Base-by-base conservation (phyloP, 352 stramenopile species). In the Thalassiosira mediterranea region DNA sequence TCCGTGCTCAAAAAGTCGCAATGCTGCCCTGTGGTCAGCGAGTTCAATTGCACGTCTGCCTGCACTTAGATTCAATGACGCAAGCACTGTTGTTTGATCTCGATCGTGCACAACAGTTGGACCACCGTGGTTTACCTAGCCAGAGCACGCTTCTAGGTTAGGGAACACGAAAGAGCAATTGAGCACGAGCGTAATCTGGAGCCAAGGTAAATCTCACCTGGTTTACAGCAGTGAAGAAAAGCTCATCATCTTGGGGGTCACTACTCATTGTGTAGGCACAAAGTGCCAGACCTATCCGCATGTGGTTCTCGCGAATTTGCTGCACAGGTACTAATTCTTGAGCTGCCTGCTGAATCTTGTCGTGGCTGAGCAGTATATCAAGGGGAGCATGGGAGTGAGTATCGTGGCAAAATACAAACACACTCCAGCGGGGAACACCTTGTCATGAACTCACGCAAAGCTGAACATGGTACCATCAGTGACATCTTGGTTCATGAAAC, bases 311-410 rank as follows among this genome's bases (percentile, higher is more conserved):
- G 1, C 29, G 34, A 21, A 42, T 52, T 47, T 79, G 32, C 28
- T 64, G 11, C 11, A 32, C 56, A 3, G 53, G 37, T 28, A 75
- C 74, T 28, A 59, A 23, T 32, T 60, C 38, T 23, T 79, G 69
- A 28, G 54, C 71, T 48, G 71, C 71, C 58, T 79, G 51, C n/a
- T 79, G 31, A 17, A 79, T 74, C 40, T 62, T 67, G 25, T 75
- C 57, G 23, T 79, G 70, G 5, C 8, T 37, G n/a, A n/a, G n/a
- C n/a, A n/a, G n/a, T n/a, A n/a, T n/a, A n/a, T n/a, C n/a, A n/a
- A n/a, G n/a, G n/a, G n/a, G n/a, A n/a, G n/a, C n/a, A n/a, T n/a
- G n/a, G n/a, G n/a, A n/a, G n/a, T n/a, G n/a, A n/a, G n/a, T n/a
- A n/a, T n/a, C n/a, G n/a, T n/a, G n/a, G n/a, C n/a, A 34, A 78